Base-by-base conservation (phyloP, 106 monocot genomes). In the Agapanthus africanus region DNA sequence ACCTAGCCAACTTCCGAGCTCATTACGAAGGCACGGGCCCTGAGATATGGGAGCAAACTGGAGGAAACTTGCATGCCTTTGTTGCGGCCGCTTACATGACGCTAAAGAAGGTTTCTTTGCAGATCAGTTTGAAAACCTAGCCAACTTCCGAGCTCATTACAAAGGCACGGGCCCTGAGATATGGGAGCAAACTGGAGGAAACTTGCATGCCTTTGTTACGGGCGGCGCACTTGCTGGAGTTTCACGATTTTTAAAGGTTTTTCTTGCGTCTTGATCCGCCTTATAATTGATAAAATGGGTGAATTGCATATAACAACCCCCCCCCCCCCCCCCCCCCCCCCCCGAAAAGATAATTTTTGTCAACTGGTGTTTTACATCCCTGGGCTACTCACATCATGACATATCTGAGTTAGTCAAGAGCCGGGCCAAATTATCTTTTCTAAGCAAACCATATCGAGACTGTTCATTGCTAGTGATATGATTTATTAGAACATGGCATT, bases 91-190 rank as follows among this genome's bases (percentile, higher is more conserved):
- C 97, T 50, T 92, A 92, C 59, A 99, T 31, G 66, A 80, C 34
- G 64, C 32, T 23, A 82, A 73, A 71, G 86, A 88, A 18, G 95
- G 95, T 59, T 95, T 82, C 70, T 95, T 95, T 73, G 91, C 91
- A 37, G 95, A 95, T 74, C 95, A 95, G 77, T 95, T 90, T 86
- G 95, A 95, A 74, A 95, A 95, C 59, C 56, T 95, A 51, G 95
- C 95, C 30, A 95, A 95, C 59, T 95, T 88, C 40, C 61, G 88
- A 37, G 91, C 95, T 7, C 95, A 95, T 70, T 91, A 91, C 65
- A 91, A 91, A 64, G 67, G 84, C 50, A 95, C 95, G 42, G 95
- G 91, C 23, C 88, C 95, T 62, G 95, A 95, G 74, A 95, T 95
- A 79, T 95, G 91, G 95, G 77, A 88, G 36, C 95, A 95, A 67